Evolutionary conservation across 177 flowering plant genomes (phyloP), one percentile per base, ranked within the genome.

Genomic region (Telopea speciosissima): DNA sequence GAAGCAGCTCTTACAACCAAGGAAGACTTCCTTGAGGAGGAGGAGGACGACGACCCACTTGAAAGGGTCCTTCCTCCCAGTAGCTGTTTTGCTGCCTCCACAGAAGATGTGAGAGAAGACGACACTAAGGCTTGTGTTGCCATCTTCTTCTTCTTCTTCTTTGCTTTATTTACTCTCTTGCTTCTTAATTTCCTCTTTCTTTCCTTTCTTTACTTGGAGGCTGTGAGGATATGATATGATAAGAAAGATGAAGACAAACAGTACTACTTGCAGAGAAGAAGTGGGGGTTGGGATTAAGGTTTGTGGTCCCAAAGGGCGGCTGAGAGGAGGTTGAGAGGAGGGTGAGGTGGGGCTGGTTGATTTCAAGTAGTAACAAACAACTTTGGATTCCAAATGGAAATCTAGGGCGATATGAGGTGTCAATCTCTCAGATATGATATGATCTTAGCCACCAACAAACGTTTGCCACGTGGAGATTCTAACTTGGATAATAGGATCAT

Each of bases 81-180:
- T 0, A 86, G 74, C 61, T 86, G 88, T 59, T 91, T 85, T 5
- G 92, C 86, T 25, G 82, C 75, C 71, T 90, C 93, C 24, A 81
- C 81, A 28, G 93, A 86, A 7, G 97, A 84, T 44, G 86, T 78
- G 10, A 87, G 81, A 24, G 96, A 86, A 1, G 96, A 88, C 22
- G 97, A 91, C 0, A 89, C 82, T 69, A 91, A 70, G 25, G 97
- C 91, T 58, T 89, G 95, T 16, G 93, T 74, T 70, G 97, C 93
- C 95, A 90, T 92, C 75, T 77, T 33, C 28, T 63, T 44, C 8
- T 68, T 63, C 17, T n/a, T 70, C 56, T 36, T 5, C 31, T 54
- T 5, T 17, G n/a, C 19, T 5, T 31, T 31, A 2, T 31, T 31
- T 5, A 2, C 5, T 31, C 33, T 31, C 5, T 5, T 5, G 2